Base-by-base conservation (phyloP, 2,329 filamentous ascomycete species). In the Zymoseptoria crescenta region DNA sequence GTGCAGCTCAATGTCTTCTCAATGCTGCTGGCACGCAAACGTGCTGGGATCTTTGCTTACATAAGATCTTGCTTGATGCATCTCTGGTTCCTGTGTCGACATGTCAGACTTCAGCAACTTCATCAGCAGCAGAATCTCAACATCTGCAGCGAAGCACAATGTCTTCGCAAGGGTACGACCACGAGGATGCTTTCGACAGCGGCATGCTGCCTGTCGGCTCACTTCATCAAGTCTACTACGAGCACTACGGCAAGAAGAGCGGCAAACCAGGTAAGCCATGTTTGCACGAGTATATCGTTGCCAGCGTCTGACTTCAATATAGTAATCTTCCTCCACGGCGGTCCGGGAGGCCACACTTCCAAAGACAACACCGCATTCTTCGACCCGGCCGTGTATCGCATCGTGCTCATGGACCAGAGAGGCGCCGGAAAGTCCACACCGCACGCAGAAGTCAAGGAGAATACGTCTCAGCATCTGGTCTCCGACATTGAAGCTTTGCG, bases 181-280 rank as follows among this genome's bases (percentile, higher is more conserved):
- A 51, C n/a, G 49, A 20, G n/a, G 49, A 51, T 4, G 19, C 92
- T 77, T 30, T 88, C 90, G 74, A 96, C 95, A 0, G 91, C 91
- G 20, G 96, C 76, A 0, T 87, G 85, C 55, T 96, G 81, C 13
- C 24, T 4, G 55, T 59, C 41, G 52, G 13, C 66, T 1, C 51
- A 8, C 55, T 63, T 41, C 63, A 63, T 57, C 55, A 55, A 20
- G 16, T 65, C 19, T 56, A 60, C 59, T 63, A 61, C 51, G 53
- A 61, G 29, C 63, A 65, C 53, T 63, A 61, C 30, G 63, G 63
- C 59, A 59, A 58, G 16, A 19, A 28, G 16, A 27, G 54, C 49
- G 62, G 62, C 1, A 62, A 64, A 55, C 61, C 20, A 28, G 21
- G 57, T 55, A 21, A 27, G n/a, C n/a, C 7, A n/a, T 8, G 3